Evolutionary conservation across 2,329 filamentous ascomycete genomes (phyloP), one percentile per base, ranked within the genome.

Genomic region (Hysterium pulicare): DNA sequence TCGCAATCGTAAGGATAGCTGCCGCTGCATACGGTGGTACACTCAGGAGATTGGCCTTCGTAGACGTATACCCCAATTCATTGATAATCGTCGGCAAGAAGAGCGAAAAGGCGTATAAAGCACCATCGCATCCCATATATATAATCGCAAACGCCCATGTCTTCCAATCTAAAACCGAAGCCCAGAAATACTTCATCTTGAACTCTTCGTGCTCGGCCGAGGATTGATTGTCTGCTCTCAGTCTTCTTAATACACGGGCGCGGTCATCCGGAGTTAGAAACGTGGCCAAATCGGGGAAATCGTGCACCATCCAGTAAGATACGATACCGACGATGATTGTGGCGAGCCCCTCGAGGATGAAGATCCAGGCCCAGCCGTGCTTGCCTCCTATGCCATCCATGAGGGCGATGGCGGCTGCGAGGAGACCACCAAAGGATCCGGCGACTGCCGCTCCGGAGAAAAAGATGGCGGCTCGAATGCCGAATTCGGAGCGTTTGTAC

Each of bases 371-470:
- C 68, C 68, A 68, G 13, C 66, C 66, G n/a, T 58, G 60, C 35
- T 66, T 66, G 6, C 63, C 64, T 2, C 75, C 77, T 8, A 84
- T 67, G 1, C 84, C 83, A 46, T 82, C 71, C 82, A 89, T 86
- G 37, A 82, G 74, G 28, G 79, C 76, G 49, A 89, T 89, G 1
- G 77, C 85, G 2, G 84, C 84, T 0, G 86, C 85, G 3, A 89
- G 74, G 1, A 89, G 75, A 3, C 86, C 86, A 57, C 84, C 85
- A 49, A 90, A 89, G 0, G 83, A 89, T 1, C 88, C 88, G 0
- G 87, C 84, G 0, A 93, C 68, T 0, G 88, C 86, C 0, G 88
- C 87, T 0, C 87, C 86, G 0, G 86, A 89, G 71, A 93, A 94
- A 72, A 93, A 91, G 43, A 90, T 81, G 11, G 87, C 86, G 47